These are phyloP conservation scores for Bolboschoenoplectus hybrid DNA, from an alignment of 202 grass and related monocot species.

Conservation along the genomic window DNA sequence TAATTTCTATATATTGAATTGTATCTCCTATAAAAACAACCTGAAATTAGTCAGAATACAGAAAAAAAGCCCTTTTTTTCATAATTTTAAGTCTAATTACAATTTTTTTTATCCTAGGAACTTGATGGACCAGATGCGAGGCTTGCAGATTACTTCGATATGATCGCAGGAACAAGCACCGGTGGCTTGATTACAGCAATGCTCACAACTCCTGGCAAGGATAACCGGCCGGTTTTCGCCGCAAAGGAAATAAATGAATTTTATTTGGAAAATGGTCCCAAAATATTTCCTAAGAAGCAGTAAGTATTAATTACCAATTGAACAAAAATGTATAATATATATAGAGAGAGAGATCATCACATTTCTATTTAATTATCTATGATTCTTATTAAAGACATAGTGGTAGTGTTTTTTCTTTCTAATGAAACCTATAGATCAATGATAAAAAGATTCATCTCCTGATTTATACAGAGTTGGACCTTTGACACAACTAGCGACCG, in stretches of 20 bases:
- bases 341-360: neutral
- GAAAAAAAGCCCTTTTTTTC: neutral
- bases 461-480: constrained; percentile 33
- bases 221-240: constrained; percentile 57
- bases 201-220: constrained; percentile 53
- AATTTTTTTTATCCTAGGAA: constrained; percentile 40
- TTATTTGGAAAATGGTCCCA: constrained; percentile 73
- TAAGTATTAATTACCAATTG: neutral
- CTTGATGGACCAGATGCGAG: constrained; percentile 60
- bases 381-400: neutral
- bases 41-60: neutral
- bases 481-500: constrained; percentile 25
- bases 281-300: constrained; percentile 59
- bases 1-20: neutral
- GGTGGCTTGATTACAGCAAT: constrained; percentile 62
- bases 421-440: neutral
- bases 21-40: neutral
- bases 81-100: neutral
- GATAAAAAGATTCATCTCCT: neutral
- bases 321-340: neutral
- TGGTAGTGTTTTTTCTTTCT: neutral
- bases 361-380: constrained; percentile 1
- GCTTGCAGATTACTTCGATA: constrained; percentile 65
- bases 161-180: constrained; percentile 74
- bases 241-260: constrained; percentile 58